Evolutionary conservation across 1,284 basidiomycete species (phyloP).

Genomic region (Wallemia ichthyophaga): DNA sequence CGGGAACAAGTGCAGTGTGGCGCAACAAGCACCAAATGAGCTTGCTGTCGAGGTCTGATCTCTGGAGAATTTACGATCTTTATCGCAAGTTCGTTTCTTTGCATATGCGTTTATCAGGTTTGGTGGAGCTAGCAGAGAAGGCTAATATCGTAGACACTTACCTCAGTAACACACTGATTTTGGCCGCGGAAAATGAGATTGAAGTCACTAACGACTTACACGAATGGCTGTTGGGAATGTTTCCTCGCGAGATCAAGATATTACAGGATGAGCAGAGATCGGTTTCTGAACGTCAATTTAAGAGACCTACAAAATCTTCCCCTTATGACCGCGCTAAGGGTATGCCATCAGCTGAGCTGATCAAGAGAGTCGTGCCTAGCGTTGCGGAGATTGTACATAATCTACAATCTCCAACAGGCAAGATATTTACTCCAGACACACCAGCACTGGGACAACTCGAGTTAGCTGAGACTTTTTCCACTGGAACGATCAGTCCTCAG

Average conservation of each 20-base stretch:
- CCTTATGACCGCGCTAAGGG: conserved; percentile 60
- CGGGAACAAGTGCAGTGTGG: conserved; percentile 16
- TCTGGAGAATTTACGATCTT: conserved; percentile 62
- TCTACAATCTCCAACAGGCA: neutral
- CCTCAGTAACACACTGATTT: conserved; percentile 29
- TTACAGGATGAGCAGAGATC: conserved; percentile 32
- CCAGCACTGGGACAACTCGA: neutral
- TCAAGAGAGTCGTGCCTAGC: neutral
- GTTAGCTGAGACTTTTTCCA: neutral
- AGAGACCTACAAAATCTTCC: conserved; percentile 56
- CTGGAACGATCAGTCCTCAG: neutral
- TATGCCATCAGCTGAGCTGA: conserved; percentile 35
- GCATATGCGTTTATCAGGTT: conserved; percentile 33
- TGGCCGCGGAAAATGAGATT: conserved; percentile 8
- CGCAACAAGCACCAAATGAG: conserved; percentile 20
- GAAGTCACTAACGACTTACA: conserved; percentile 17
- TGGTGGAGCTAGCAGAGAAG: conserved; percentile 30
- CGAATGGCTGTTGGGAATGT: conserved; percentile 1
- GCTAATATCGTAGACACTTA: conserved; percentile 33
- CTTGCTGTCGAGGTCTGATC: conserved; percentile 40
- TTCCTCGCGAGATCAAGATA: neutral
- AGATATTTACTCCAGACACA: neutral
- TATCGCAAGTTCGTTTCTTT: conserved; percentile 66
- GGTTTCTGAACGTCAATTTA: conserved; percentile 27
- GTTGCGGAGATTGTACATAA: neutral